Percentiles rank a stretch among this genome's conserved stretches.
Evolutionary conservation across 176 grass and related monocot genomes (phyloP).

Genomic region (Neostapfia colusana): DNA sequence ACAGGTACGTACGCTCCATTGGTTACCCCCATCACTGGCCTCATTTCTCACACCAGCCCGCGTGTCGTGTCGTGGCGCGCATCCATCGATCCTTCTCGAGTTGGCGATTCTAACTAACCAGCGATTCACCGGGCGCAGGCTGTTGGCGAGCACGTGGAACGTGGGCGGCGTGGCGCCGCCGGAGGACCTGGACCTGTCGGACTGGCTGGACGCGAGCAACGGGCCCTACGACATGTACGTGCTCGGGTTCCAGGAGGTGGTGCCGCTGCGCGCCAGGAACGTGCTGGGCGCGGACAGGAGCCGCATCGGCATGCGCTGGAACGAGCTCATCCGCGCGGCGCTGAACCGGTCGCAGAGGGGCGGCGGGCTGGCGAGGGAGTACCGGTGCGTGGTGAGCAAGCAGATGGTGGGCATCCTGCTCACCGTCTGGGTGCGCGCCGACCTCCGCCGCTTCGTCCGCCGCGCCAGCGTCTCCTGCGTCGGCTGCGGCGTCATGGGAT

Average conservation of each 20-base stretch:
- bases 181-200: slow-evolving; percentile 72
- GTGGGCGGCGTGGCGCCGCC: slow-evolving; percentile 72
- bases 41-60: background rate
- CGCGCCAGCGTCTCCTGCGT: slow-evolving; percentile 76
- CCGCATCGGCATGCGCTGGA: slow-evolving; percentile 74
- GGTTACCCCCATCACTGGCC: background rate
- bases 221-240: slow-evolving; percentile 80
- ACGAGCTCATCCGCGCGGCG: slow-evolving; percentile 61
- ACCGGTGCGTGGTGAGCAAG: slow-evolving; percentile 87
- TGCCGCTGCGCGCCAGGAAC: slow-evolving; percentile 76
- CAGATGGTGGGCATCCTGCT: slow-evolving; percentile 96
- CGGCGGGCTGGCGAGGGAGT: slow-evolving; percentile 20
- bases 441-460: slow-evolving; percentile 61
- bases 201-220: slow-evolving; percentile 75
- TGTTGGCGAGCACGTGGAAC: slow-evolving; percentile 96
- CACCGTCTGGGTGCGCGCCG: slow-evolving; percentile 74
- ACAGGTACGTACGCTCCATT: slow-evolving; percentile 53
- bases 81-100: background rate
- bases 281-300: slow-evolving; percentile 81
- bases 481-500: slow-evolving; percentile 88
- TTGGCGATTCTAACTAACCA: background rate
- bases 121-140: slow-evolving; percentile 20
- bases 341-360: slow-evolving; percentile 51
- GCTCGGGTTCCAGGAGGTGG: slow-evolving; percentile 95
- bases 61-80: background rate